Conservation (phyloP, 1,139 yeast species). For the Diutina siamensis region DNA sequence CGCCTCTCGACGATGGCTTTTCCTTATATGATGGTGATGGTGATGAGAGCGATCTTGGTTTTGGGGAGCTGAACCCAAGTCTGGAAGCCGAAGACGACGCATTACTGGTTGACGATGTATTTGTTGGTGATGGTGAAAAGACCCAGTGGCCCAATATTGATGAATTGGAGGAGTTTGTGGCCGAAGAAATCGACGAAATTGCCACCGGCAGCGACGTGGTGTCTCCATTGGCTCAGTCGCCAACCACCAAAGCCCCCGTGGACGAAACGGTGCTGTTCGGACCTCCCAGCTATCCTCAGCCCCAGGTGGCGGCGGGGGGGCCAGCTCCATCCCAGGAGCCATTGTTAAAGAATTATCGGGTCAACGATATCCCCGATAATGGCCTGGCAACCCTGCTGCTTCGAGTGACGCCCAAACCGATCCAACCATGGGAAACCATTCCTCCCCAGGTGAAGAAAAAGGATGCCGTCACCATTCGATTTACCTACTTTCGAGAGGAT, state of each 20-base stretch:
- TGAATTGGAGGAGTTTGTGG: conserved; percentile 11
- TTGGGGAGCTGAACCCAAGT: conserved; percentile 57
- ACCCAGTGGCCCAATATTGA: conserved; percentile 8
- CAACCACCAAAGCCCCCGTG: conserved; percentile 7
- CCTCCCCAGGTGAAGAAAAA: conserved; percentile 10
- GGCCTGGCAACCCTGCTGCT: conserved; percentile 17
- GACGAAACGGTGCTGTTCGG: conserved; percentile 10
- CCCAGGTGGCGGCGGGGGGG: background rate
- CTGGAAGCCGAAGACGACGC: conserved; percentile 64
- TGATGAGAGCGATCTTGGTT: conserved; percentile 9
- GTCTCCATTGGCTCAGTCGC: conserved; percentile 7
- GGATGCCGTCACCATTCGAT: conserved; percentile 31
- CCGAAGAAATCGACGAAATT: conserved; percentile 11
- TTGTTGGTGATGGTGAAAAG: conserved; percentile 10
- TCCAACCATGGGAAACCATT: conserved; percentile 58
- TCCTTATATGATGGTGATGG: background rate
- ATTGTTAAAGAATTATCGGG: conserved; percentile 26
- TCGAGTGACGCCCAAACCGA: conserved; percentile 39
- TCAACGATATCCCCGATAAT: conserved; percentile 58
- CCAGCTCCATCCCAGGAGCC: conserved; percentile 11
- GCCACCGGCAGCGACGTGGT: conserved; percentile 9
- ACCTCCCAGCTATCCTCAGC: background rate
- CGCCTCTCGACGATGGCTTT: background rate
- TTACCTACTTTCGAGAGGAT: conserved; percentile 88
- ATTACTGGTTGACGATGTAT: conserved; percentile 72